phyloP scores from a whole-genome alignment of 2,329 filamentous ascomycete genomes.

The Magnaporthiopsis poae region DNA sequence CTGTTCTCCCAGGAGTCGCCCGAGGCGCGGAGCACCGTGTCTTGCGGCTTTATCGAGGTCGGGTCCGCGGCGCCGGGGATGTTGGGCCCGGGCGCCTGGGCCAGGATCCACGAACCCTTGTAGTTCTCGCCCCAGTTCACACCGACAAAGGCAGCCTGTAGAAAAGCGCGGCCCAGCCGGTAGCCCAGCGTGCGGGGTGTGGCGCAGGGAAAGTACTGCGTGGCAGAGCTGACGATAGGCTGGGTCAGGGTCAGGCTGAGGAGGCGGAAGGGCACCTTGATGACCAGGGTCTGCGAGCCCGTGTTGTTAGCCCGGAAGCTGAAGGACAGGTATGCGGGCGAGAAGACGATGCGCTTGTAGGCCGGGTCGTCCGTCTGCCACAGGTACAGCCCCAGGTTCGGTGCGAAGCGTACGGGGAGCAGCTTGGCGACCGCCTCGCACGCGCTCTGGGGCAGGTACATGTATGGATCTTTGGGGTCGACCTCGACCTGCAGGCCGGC shows the following conservation, averaged over 20 bases:
- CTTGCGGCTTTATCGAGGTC: too few relatives aligned
- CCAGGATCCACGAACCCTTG: conserved; percentile 10
- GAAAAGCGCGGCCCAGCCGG: conserved; percentile 15
- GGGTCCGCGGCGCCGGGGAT: too few relatives aligned
- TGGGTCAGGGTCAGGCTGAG: conserved; percentile 29
- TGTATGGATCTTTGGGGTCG: conserved; percentile 24
- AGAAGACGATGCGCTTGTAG: conserved; percentile 29
- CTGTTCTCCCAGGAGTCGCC: too few relatives aligned
- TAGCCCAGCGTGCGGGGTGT: conserved; percentile 6
- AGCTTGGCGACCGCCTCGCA: conserved; percentile 28
- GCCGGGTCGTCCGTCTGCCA: conserved; percentile 26
- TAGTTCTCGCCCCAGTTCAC: conserved; percentile 13
- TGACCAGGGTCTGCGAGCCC: conserved; percentile 23
- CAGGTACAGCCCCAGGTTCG: conserved; percentile 27
- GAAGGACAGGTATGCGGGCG: conserved; percentile 32
- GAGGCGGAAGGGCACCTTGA: conserved; percentile 32
- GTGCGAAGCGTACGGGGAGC: conserved; percentile 28
- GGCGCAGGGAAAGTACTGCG: conserved; percentile 16
- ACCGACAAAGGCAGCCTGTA: conserved; percentile 15
- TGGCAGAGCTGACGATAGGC: conserved; percentile 20
- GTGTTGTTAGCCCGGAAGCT: conserved; percentile 21
- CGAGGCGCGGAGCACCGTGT: too few relatives aligned
- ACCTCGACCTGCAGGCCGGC: conserved; percentile 4
- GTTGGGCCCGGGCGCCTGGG: conserved; percentile 15
- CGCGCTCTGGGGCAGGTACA: conserved; percentile 28